Percentiles rank a stretch among this genome's conserved stretches.
Evolutionary conservation across 768 basidiomycete genomes (phyloP).

Genomic region (Kockovaella imperatae): DNA sequence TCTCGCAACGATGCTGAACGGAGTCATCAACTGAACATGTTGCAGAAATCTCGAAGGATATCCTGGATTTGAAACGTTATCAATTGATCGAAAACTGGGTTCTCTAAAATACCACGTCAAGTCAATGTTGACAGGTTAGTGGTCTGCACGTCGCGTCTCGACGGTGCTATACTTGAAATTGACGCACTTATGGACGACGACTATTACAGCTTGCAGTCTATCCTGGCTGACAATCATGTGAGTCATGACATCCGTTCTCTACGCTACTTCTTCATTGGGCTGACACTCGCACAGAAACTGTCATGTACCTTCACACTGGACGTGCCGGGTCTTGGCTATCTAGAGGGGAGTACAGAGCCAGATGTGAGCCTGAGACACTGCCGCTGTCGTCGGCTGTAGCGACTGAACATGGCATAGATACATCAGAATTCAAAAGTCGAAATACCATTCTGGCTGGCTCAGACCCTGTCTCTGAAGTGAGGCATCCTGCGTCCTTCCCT

Average conservation of each 20-base stretch:
- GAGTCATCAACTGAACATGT: too few relatives aligned
- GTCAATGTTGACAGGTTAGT: background rate
- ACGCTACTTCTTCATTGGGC: background rate
- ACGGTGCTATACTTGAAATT: too few relatives aligned
- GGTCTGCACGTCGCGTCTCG: too few relatives aligned
- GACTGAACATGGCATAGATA: slow-evolving; percentile 53
- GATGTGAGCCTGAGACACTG: slow-evolving; percentile 56
- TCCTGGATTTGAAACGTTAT: too few relatives aligned
- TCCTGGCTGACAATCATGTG: slow-evolving; percentile 85
- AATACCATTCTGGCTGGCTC: slow-evolving; percentile 84
- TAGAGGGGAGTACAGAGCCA: slow-evolving; percentile 74
- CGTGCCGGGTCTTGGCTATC: slow-evolving; percentile 77
- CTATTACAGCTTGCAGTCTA: slow-evolving; percentile 85
- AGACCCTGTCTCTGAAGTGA: slow-evolving; percentile 73
- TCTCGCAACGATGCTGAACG: too few relatives aligned
- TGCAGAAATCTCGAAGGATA: too few relatives aligned
- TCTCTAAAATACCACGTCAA: too few relatives aligned
- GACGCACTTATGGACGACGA: slow-evolving; percentile 94
- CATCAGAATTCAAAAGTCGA: slow-evolving; percentile 66
- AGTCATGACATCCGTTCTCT: slow-evolving; percentile 4
- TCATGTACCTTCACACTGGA: slow-evolving; percentile 86
- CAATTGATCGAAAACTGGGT: too few relatives aligned
- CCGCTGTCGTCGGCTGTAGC: too few relatives aligned
- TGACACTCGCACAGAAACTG: slow-evolving; percentile 58
- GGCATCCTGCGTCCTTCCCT: slow-evolving; percentile 12